Evolutionary conservation across 306 rosid genomes (phyloP).

Genomic region (Delonix regia): DNA sequence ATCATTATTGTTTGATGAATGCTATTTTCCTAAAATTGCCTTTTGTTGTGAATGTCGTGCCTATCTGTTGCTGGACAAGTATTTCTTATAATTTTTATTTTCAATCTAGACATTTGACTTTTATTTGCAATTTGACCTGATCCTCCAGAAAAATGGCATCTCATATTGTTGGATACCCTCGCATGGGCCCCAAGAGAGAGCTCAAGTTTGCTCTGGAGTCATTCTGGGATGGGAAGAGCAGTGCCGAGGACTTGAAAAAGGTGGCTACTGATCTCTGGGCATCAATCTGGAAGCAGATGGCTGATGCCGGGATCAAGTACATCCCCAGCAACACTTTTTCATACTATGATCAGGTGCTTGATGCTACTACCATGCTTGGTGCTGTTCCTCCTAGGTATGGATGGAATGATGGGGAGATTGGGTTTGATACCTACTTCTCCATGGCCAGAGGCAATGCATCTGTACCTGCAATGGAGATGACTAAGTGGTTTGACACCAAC

Average conservation of each 20-base stretch:
- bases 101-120: slow-evolving; percentile 15
- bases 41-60: background rate
- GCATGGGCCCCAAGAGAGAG: slow-evolving; percentile 98
- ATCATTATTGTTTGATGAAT: background rate
- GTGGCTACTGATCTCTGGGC: slow-evolving; percentile 78
- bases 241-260: slow-evolving; percentile 80
- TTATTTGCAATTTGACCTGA: slow-evolving; percentile 28
- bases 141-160: slow-evolving; percentile 74
- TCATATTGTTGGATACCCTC: slow-evolving; percentile 92
- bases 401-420: slow-evolving; percentile 88
- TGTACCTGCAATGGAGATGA: slow-evolving; percentile 97
- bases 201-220: slow-evolving; percentile 92
- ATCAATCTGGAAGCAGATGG: slow-evolving; percentile 92
- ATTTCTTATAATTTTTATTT: background rate
- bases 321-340: slow-evolving; percentile 92
- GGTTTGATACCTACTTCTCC: slow-evolving; percentile 78
- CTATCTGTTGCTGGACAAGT: background rate
- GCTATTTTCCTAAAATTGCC: background rate
- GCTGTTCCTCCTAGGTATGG: slow-evolving; percentile 91
- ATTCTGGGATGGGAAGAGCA: slow-evolving; percentile 91
- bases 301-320: slow-evolving; percentile 77
- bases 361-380: slow-evolving; percentile 79
- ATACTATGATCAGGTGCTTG: slow-evolving; percentile 81
- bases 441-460: slow-evolving; percentile 98
- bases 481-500: slow-evolving; percentile 99